phyloP scores from a whole-genome alignment of 2,329 filamentous ascomycete genomes.

The Aspergillus viridinutans region DNA sequence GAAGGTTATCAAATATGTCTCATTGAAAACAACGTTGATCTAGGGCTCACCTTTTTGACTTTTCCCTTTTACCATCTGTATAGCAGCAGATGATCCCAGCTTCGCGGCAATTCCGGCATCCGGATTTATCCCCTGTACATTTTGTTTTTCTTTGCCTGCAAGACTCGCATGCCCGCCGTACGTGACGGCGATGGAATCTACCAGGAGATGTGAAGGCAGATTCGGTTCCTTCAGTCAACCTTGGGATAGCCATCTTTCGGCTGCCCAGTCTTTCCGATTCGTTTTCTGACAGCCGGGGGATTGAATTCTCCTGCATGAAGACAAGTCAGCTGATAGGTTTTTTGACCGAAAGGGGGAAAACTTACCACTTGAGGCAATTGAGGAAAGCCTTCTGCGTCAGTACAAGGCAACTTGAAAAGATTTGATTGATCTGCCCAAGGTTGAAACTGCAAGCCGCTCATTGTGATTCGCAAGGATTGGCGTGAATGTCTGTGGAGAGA shows the following conservation, averaged over 20 bases:
- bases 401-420: constrained; percentile 28
- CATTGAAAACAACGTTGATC: not conserved
- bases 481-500: not conserved
- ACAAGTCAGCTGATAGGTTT: not conserved
- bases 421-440: constrained; percentile 29
- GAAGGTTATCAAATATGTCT: not conserved
- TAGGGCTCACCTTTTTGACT: constrained; percentile 38
- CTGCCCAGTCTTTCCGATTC: constrained; percentile 18
- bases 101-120: constrained; percentile 42
- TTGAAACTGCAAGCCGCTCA: constrained; percentile 26
- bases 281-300: constrained; percentile 18
- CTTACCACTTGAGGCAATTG: constrained; percentile 28
- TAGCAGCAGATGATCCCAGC: constrained; percentile 43
- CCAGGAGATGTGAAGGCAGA: constrained; percentile 30
- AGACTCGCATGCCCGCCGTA: constrained; percentile 42
- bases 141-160: constrained; percentile 45
- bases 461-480: constrained; percentile 12
- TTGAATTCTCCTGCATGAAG: constrained; percentile 20
- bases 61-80: constrained; percentile 44
- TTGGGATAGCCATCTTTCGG: constrained; percentile 36
- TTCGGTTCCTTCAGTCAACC: constrained; percentile 31
- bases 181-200: constrained; percentile 34
- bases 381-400: constrained; percentile 28
- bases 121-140: constrained; percentile 43
- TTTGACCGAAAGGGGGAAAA: not conserved